Evolutionary conservation across 2,329 filamentous ascomycete species (phyloP).

Genomic region (Cercospora sp.): DNA sequence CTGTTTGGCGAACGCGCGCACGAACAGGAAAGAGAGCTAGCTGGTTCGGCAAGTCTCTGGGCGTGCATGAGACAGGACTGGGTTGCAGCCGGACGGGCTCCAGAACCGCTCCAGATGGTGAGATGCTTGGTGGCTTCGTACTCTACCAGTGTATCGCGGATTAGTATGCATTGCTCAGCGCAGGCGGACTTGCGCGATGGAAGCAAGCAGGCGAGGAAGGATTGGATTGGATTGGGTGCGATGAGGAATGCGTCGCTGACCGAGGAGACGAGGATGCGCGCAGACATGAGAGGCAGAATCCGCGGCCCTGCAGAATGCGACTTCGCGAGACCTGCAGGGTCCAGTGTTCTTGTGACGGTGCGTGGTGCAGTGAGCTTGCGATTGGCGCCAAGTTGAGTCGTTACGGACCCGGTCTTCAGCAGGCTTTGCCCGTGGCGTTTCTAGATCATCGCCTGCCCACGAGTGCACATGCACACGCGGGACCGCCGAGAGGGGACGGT

Average conservation of each 20-base stretch:
- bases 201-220: neutral
- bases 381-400: conserved; percentile 1
- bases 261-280: neutral
- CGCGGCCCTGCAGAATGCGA: neutral
- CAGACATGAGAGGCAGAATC: neutral
- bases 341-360: conserved; percentile 1
- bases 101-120: neutral
- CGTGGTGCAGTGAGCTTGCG: neutral
- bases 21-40: neutral
- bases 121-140: neutral
- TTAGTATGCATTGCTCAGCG: neutral
- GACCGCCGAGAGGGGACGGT: neutral
- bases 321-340: neutral
- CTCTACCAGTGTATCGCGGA: neutral
- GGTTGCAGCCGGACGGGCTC: neutral
- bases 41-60: conserved; percentile 1
- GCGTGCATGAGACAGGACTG: conserved; percentile 2
- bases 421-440: conserved; percentile 3
- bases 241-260: neutral
- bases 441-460: neutral
- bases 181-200: neutral
- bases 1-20: neutral
- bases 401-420: neutral
- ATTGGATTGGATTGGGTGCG: neutral
- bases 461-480: neutral